Evolutionary conservation across 2,329 filamentous ascomycete genomes (phyloP).

Genomic region (Penicillium sclerotiorum): DNA sequence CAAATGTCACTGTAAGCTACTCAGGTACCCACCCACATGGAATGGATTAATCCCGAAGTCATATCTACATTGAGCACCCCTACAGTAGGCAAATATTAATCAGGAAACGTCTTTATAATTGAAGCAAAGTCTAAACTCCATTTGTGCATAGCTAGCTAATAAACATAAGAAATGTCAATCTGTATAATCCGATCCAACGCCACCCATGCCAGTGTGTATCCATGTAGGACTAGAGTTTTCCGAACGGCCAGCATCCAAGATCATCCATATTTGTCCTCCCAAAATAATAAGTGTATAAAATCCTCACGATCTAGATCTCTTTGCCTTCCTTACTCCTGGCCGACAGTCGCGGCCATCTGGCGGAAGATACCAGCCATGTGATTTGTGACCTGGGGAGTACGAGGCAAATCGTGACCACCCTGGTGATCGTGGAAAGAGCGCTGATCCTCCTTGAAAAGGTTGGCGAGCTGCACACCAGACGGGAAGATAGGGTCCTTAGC

Average conservation of each 20-base stretch:
- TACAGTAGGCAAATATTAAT: no score
- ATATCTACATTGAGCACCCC: no score
- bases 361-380: neutral
- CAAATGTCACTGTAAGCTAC: no score
- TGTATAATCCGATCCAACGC: neutral
- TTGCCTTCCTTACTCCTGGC: no score
- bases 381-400: neutral
- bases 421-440: neutral
- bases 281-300: neutral
- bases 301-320: neutral
- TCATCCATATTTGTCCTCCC: neutral
- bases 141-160: no score
- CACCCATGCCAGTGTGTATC: no score
- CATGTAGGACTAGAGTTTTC: no score
- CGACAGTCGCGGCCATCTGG: neutral
- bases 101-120: no score
- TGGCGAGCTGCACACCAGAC: neutral
- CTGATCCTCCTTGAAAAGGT: neutral
- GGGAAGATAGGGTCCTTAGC: constrained; percentile 2
- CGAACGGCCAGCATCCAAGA: neutral
- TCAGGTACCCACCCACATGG: no score
- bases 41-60: no score
- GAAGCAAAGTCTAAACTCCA: no score
- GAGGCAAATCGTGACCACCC: constrained; percentile 1
- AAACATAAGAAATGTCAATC: constrained; percentile 53